A percentile compares a stretch with the other conserved stretches of the same genome.
Conservation (phyloP, 768 basidiomycete species). For the Hericium erinaceus region DNA sequence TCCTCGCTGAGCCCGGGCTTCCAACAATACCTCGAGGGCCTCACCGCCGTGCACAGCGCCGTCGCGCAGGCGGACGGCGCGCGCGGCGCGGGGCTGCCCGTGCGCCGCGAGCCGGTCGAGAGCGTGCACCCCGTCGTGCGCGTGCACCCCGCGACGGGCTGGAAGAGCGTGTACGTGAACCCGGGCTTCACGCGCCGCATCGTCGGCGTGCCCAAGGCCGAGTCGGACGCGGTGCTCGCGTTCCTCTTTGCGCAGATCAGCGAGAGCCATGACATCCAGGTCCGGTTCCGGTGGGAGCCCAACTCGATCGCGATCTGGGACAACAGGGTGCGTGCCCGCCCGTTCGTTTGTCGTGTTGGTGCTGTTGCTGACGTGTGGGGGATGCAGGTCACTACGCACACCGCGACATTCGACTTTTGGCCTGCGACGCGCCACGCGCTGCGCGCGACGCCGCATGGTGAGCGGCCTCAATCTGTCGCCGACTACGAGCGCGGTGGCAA, state of each 20-base stretch:
- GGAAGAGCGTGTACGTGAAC: slow-evolving; percentile 80
- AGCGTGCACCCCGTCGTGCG: slow-evolving; percentile 74
- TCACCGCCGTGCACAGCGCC: slow-evolving; percentile 67
- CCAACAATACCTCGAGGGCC: slow-evolving; percentile 68
- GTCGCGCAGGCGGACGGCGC: slow-evolving; percentile 72
- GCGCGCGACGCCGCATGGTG: slow-evolving; percentile 74
- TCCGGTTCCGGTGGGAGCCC: slow-evolving; percentile 68
- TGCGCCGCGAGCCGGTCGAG: slow-evolving; percentile 62
- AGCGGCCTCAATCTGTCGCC: slow-evolving; percentile 65
- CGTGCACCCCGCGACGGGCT: slow-evolving; percentile 77
- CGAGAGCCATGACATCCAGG: slow-evolving; percentile 64
- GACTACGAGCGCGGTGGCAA: slow-evolving; percentile 61
- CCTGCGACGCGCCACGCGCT: slow-evolving; percentile 69
- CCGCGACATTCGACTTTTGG: slow-evolving; percentile 80
- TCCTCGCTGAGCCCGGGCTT: slow-evolving; percentile 69
- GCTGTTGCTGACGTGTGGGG: neutral
- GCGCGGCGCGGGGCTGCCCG: slow-evolving; percentile 56
- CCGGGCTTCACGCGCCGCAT: slow-evolving; percentile 78
- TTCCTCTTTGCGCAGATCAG: slow-evolving; percentile 67
- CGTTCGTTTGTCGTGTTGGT: neutral
- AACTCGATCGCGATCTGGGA: slow-evolving; percentile 84
- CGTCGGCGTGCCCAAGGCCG: slow-evolving; percentile 69
- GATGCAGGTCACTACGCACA: slow-evolving; percentile 58
- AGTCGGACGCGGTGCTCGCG: slow-evolving; percentile 63
- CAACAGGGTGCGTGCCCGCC: slow-evolving; percentile 46